phyloP scores from a whole-genome alignment of 2,329 filamentous ascomycete genomes.

The Chrysosphaeria jannelii region DNA sequence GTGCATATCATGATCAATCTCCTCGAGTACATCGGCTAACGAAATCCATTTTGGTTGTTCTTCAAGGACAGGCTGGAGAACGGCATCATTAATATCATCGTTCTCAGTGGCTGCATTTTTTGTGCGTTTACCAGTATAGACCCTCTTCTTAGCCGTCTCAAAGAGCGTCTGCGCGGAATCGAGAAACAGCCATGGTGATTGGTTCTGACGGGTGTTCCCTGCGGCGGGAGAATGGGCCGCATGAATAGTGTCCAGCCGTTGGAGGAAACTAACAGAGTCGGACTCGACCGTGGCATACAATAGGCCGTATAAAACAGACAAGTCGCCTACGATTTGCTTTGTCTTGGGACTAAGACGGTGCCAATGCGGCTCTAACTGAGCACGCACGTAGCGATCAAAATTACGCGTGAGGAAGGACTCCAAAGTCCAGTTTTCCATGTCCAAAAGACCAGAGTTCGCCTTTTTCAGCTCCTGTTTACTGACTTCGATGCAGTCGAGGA shows the following conservation, averaged over 20 bases:
- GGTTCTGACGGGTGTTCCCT: conserved; percentile 60
- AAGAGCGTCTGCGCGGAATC: conserved; percentile 90
- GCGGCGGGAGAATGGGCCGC: conserved; percentile 71
- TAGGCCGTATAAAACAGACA: conserved; percentile 57
- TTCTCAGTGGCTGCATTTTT: conserved; percentile 11
- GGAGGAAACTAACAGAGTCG: conserved; percentile 72
- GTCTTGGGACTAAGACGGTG: conserved; percentile 89
- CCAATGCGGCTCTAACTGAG: conserved; percentile 89
- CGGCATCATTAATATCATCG: conserved; percentile 17
- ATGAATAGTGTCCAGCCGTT: conserved; percentile 80
- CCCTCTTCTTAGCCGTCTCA: conserved; percentile 58
- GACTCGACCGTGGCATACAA: conserved; percentile 58
- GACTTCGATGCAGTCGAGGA: conserved; percentile 85
- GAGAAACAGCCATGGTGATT: conserved; percentile 87
- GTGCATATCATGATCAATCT: conserved; percentile 66
- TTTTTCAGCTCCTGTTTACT: conserved; percentile 88
- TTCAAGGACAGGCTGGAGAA: conserved; percentile 56
- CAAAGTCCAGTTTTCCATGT: conserved; percentile 91
- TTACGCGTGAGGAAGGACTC: conserved; percentile 79
- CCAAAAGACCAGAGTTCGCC: conserved; percentile 46
- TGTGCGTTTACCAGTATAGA: conserved; percentile 39
- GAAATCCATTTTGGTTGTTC: conserved; percentile 85
- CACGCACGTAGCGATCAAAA: conserved; percentile 65
- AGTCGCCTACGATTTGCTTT: conserved; percentile 71
- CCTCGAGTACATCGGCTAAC: conserved; percentile 66